phyloP scores from a whole-genome alignment of 1,284 basidiomycete genomes.

The Peniophora sp. region DNA sequence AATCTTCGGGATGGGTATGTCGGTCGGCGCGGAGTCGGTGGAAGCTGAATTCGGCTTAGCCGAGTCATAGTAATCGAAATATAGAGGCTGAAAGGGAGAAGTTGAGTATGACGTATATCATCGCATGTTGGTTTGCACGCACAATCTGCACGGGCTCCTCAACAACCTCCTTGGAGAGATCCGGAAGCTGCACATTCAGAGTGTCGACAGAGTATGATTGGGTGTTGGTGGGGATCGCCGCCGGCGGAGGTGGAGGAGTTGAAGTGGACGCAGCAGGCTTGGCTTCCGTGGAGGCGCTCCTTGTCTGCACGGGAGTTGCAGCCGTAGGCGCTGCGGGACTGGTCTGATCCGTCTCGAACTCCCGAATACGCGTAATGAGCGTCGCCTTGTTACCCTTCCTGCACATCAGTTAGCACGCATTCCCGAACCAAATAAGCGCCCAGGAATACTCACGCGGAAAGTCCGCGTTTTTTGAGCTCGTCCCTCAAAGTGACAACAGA shows the following conservation, averaged over 20 bases:
- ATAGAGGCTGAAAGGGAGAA: conserved; percentile 45
- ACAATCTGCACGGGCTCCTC: conserved; percentile 52
- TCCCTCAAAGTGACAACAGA: conserved; percentile 52
- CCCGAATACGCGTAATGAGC: conserved; percentile 45
- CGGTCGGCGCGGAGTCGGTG: conserved; percentile 13
- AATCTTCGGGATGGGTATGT: conserved; percentile 49
- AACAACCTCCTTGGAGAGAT: conserved; percentile 35
- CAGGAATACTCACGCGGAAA: conserved; percentile 46
- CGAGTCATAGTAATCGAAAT: conserved; percentile 70
- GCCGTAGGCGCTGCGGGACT: conserved; percentile 7
- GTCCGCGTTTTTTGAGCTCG: conserved; percentile 57
- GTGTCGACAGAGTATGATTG: conserved; percentile 23
- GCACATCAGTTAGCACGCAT: conserved; percentile 7
- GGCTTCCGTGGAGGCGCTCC: conserved; percentile 27
- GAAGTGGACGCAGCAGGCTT: conserved; percentile 8
- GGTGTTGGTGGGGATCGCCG: conserved; percentile 15
- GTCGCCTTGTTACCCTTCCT: conserved; percentile 56
- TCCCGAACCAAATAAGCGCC: conserved; percentile 2
- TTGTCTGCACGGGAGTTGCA: conserved; percentile 14
- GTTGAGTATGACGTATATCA: not conserved
- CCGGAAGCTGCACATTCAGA: conserved; percentile 49
- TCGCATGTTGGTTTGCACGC: conserved; percentile 20
- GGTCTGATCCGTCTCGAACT: conserved; percentile 32
- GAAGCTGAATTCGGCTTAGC: conserved; percentile 19
- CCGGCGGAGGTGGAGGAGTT: conserved; percentile 6